Evolutionary conservation across 805 yeast genomes (phyloP), one percentile per base, ranked within the genome.

Genomic region (Starmera amethionina): DNA sequence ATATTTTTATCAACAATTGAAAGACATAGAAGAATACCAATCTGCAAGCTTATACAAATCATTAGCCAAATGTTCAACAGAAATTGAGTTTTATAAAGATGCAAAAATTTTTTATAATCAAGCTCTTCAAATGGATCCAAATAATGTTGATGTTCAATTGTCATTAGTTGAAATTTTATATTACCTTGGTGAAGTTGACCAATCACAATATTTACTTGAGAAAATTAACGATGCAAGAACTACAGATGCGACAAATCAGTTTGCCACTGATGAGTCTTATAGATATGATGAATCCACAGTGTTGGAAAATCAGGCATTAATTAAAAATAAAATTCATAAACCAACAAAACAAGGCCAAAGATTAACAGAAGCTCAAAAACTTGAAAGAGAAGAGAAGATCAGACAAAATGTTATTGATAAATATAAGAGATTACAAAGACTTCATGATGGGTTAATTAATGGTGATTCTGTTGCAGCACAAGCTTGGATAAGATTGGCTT

Each of bases 401-500:
- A 71, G 70, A 10, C 58, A 72, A n/a, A 72, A 70, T 39, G 83
- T 79, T 0, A 52, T 70, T 15, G 77, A 75, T 40, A 78, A 72
- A 43, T 76, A 63, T 51, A 67, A 70, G 12, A 65, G 81, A 45
- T 64, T 82, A 56, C 63, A 68, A 15, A 65, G 80, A 40, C 68
- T 81, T 38, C 63, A 68, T 30, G 62, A 62, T 1, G 75, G 75
- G 3, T 46, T 77, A 32, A 70, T 65, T 34, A 49, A 56, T 4
- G 75, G 71, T 4, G 81, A 79, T 46, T 62, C 58, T 13, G 77
- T 75, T n/a, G 83, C 93, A 0, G 71, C 77, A 2, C 67, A 72
- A 8, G 74, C 85, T 2, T 93, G 97, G 97, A 71, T 85, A 47
- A 85, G 86, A 44, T 65, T 79, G 5, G 96, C 90, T 0, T 74